These are phyloP conservation scores for Hypericum perforatum DNA, from an alignment of 345 rosid genomes.

Conservation along the genomic window DNA sequence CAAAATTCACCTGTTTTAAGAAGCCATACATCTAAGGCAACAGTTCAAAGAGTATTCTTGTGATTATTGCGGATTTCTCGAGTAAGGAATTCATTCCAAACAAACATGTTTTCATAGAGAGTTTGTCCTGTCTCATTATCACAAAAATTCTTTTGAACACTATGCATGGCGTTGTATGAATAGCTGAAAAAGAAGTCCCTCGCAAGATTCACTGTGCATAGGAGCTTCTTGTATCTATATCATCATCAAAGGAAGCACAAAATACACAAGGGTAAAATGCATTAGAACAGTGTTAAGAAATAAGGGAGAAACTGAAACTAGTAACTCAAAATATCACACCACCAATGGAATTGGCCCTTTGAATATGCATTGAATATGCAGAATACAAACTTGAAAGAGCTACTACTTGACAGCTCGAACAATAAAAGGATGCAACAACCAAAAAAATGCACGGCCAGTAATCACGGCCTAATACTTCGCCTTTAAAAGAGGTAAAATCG, in stretches of 20 bases:
- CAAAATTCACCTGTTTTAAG: conserved; percentile 68
- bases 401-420: conserved; percentile 37
- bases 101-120: conserved; percentile 74
- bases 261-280: conserved; percentile 14
- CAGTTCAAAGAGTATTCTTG: conserved; percentile 72
- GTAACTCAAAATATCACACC: conserved; percentile 26
- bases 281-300: conserved; percentile 24
- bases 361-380: conserved; percentile 44
- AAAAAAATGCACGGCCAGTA: conserved; percentile 14
- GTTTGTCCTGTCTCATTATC: conserved; percentile 30
- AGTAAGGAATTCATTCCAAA: conserved; percentile 91
- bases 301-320: conserved; percentile 8
- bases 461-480: conserved; percentile 16
- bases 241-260: conserved; percentile 26
- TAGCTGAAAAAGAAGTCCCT: conserved; percentile 99
- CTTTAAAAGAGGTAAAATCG: not conserved
- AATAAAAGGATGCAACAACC: conserved; percentile 15
- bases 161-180: conserved; percentile 70
- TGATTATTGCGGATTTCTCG: conserved; percentile 54
- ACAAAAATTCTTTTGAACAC: conserved; percentile 71
- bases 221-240: conserved; percentile 93
- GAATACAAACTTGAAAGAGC: conserved; percentile 44
- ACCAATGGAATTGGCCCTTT: conserved; percentile 56
- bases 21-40: conserved; percentile 90
- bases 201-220: conserved; percentile 78